Base-by-base conservation (phyloP, 768 basidiomycete species). In the Tephrocybe sp. region DNA sequence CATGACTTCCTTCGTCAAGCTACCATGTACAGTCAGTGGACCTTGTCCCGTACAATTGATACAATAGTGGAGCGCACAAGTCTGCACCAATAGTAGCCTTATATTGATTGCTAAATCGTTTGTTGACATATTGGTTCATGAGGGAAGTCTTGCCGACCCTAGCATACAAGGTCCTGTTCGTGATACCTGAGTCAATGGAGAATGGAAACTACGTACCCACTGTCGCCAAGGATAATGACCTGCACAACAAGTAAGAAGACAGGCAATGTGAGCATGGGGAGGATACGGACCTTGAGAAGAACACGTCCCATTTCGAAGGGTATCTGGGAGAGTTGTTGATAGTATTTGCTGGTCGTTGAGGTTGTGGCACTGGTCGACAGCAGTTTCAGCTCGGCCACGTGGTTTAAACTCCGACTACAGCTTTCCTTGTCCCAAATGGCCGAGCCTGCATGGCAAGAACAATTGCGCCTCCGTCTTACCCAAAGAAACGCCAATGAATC, bases 51-150 rank as follows among this genome's bases (percentile, higher is more conserved):
- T 42, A 30, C 15, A 40, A 30, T 47, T 45, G 50, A 53, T 39
- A 41, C 47, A 37, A 57, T 50, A 42, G 45, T 39, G 42, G 42
- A 57, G 78, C 90, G 52, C 71, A 92, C 91, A 94, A 94, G 80
- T 94, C 92, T 52, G 93, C 93, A 51, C 93, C 93, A 65, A 95
- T 95, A 54, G 97, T 98, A 15, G 97, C 97, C 75, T 98, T 98
- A 82, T 99, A 99, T 74, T 97, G 95, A 73, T 94, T 97, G 69
- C 90, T 93, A 72, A 98, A 99, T 54, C 97, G 88, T 71, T 97
- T 98, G 83, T 97, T 98, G 57, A 99, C 97, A 75, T 97, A 98
- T 73, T 99, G 97, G 76, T 97, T 97, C 97, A 99, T 99, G 61
- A 99, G 87, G 23, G 95, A 98, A 34, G 97, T 98, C 87, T 98